These are phyloP conservation scores for Ophiosphaerella korrae DNA, from an alignment of 2,329 filamentous ascomycete genomes.

Conservation along the genomic window DNA sequence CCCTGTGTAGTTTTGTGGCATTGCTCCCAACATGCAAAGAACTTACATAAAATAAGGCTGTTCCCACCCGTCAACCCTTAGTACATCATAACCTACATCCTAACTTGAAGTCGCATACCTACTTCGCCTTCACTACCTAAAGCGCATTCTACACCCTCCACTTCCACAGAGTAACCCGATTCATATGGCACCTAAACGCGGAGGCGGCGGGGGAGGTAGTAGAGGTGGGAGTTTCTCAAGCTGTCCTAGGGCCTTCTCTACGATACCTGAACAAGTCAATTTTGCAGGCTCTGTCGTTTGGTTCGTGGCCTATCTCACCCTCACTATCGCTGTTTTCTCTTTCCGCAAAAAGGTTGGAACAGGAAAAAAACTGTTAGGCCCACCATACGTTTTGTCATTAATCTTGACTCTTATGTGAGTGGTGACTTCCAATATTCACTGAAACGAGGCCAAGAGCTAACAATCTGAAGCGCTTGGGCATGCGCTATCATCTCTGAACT, in stretches of 20 bases:
- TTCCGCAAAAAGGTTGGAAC: constrained; percentile 23
- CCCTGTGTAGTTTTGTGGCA: constrained; percentile 4
- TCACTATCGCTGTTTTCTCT: constrained; percentile 18
- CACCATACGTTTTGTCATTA: constrained; percentile 17
- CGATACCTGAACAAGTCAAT: constrained; percentile 4
- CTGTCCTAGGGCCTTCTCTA: constrained; percentile 23
- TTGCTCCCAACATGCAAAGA: constrained; percentile 1
- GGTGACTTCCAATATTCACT: no score
- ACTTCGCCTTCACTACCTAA: no score
- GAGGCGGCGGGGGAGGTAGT: constrained; percentile 11
- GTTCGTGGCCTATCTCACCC: constrained; percentile 20
- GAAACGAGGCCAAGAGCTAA: not conserved
- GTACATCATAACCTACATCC: not conserved
- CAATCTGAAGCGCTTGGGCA: constrained; percentile 10
- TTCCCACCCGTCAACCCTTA: no score
- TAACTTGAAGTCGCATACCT: no score
- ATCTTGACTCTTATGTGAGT: constrained; percentile 27
- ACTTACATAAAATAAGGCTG: not conserved
- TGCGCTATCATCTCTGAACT: constrained; percentile 16
- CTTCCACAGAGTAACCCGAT: not conserved
- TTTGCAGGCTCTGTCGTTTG: constrained; percentile 27
- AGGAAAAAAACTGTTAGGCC: constrained; percentile 28
- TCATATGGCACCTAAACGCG: constrained; percentile 31
- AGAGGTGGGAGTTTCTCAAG: not conserved
- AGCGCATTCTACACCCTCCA: not conserved